Conservation (phyloP, 805 yeast species). For the Scheffersomyces spartinae region DNA sequence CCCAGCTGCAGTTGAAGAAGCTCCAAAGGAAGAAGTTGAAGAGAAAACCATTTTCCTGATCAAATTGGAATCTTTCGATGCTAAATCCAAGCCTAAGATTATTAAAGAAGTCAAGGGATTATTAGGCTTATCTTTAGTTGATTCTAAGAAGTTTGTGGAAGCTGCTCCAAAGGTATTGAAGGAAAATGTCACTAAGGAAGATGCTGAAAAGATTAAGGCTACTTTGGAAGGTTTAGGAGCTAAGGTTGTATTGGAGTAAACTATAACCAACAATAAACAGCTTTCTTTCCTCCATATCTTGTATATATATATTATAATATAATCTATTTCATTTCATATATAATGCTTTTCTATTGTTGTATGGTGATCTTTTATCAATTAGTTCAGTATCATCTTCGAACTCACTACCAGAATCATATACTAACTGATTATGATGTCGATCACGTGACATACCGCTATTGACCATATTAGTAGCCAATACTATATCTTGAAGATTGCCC, state of each 20-base stretch:
- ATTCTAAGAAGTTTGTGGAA: slow-evolving; percentile 96
- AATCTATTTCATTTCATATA: too few species aligned
- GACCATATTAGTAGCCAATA: too few species aligned
- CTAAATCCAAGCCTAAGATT: slow-evolving; percentile 93
- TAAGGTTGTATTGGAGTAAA: slow-evolving; percentile 79
- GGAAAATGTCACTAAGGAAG: slow-evolving; percentile 94
- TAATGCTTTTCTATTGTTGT: too few species aligned
- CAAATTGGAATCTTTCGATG: slow-evolving; percentile 87
- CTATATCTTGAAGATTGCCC: too few species aligned
- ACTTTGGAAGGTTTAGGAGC: slow-evolving; percentile 94
- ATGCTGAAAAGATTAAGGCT: slow-evolving; percentile 91
- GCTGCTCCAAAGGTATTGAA: slow-evolving; percentile 92
- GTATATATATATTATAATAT: too few species aligned
- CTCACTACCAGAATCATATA: too few species aligned
- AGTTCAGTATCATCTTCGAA: too few species aligned
- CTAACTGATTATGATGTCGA: too few species aligned
- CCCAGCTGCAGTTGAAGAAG: slow-evolving; percentile 62
- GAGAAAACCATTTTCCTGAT: slow-evolving; percentile 89
- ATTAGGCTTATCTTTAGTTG: slow-evolving; percentile 87
- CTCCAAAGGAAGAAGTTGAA: slow-evolving; percentile 65
- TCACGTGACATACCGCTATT: too few species aligned
- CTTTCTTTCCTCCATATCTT: too few species aligned
- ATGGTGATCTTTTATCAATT: too few species aligned
- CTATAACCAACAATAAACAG: too few species aligned
- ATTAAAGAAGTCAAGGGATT: slow-evolving; percentile 92